Percentiles rank a stretch among this genome's conserved stretches.
Conservation (phyloP, 2,329 filamentous ascomycete genomes). For the Claviceps pusilla region DNA sequence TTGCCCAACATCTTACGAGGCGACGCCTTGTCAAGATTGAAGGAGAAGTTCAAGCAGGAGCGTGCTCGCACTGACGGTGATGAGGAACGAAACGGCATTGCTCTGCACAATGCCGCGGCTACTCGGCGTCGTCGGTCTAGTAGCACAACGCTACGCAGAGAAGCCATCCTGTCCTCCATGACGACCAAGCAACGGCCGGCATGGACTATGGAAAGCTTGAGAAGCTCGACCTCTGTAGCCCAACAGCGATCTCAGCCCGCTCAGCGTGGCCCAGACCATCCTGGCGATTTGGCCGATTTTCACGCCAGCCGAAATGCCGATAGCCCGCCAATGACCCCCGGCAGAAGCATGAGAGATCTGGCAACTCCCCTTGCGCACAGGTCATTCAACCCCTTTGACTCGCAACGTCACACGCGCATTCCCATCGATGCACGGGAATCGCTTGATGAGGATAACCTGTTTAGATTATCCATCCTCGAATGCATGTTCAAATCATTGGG, state of each 20-base stretch:
- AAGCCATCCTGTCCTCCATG: conserved; percentile 58
- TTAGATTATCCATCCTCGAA: conserved; percentile 78
- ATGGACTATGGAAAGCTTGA: conserved; percentile 28
- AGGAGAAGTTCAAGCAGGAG: conserved; percentile 83
- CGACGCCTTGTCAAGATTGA: conserved; percentile 65
- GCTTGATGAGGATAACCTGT: conserved; percentile 74
- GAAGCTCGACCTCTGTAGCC: conserved; percentile 19
- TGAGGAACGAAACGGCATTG: conserved; percentile 76
- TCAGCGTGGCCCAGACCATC: conserved; percentile 37
- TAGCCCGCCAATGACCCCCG: conserved; percentile 18
- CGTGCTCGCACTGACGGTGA: conserved; percentile 67
- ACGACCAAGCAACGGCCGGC: conserved; percentile 27
- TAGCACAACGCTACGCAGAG: conserved; percentile 61
- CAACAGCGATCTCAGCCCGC: conserved; percentile 27
- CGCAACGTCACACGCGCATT: conserved; percentile 32
- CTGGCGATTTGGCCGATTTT: conserved; percentile 68
- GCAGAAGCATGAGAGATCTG: conserved; percentile 16
- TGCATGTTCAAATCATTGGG: conserved; percentile 94
- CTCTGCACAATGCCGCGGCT: conserved; percentile 65
- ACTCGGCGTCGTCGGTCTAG: conserved; percentile 57
- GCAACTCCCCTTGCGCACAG: conserved; percentile 34
- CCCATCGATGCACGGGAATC: conserved; percentile 60
- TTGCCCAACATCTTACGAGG: conserved; percentile 82
- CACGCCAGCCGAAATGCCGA: conserved; percentile 51
- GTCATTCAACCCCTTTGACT: conserved; percentile 42